phyloP scores from a whole-genome alignment of 345 rosid species.

The Eucalyptus tenuipes region DNA sequence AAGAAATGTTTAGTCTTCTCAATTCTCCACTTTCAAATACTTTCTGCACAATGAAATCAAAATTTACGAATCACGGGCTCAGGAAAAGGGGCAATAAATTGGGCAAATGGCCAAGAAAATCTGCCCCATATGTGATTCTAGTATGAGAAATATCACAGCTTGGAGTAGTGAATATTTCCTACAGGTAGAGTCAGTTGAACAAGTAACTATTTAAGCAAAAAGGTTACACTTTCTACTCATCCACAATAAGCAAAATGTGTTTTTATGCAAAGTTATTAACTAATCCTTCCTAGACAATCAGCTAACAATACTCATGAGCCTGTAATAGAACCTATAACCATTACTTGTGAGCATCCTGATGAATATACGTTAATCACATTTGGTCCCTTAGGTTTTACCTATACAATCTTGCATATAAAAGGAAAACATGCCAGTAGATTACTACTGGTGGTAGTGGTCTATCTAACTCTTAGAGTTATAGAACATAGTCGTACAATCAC shows the following conservation, averaged over 20 bases:
- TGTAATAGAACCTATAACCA: not conserved
- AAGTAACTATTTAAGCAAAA: not conserved
- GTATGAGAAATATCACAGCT: not conserved
- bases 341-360: not conserved
- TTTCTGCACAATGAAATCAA: not conserved
- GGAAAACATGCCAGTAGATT: not conserved
- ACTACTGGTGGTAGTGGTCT: not conserved
- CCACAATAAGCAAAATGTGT: not conserved
- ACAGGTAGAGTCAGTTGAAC: not conserved
- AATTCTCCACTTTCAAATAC: not conserved
- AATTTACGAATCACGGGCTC: not conserved
- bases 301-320: not conserved
- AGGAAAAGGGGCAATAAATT: not conserved
- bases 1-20: not conserved
- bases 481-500: not conserved
- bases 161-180: not conserved
- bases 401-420: not conserved
- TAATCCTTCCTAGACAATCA: not conserved
- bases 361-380: not conserved
- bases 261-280: not conserved
- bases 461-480: not conserved
- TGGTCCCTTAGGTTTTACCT: not conserved
- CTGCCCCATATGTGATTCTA: not conserved
- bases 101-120: not conserved
- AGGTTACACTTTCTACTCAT: not conserved